Conservation (phyloP, 176 grass and related monocot genomes). For the Elymus sibiricus region DNA sequence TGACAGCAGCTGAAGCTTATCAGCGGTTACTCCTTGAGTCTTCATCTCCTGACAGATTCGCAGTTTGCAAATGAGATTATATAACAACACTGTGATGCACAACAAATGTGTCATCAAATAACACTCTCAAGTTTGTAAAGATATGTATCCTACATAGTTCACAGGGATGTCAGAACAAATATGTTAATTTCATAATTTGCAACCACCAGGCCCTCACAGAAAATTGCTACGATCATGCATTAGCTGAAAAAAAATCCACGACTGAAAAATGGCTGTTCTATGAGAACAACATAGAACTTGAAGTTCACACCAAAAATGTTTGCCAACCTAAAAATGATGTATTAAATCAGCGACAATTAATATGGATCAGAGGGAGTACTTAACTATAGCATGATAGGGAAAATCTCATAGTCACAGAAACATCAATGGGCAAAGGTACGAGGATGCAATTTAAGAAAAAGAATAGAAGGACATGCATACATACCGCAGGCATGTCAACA, state of each 20-base stretch:
- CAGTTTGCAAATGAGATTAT: slow-evolving; percentile 24
- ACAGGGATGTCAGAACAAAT: not conserved
- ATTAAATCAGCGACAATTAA: too few species aligned
- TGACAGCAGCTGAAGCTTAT: slow-evolving; percentile 68
- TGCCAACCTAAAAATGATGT: slow-evolving; percentile 5
- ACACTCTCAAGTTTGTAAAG: not conserved
- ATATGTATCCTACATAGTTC: not conserved
- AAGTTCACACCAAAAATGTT: not conserved
- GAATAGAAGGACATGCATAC: slow-evolving; percentile 26
- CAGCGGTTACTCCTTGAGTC: slow-evolving; percentile 47
- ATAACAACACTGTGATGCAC: not conserved
- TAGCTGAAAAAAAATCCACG: not conserved
- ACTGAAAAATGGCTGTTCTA: not conserved
- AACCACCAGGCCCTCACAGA: slow-evolving; percentile 12
- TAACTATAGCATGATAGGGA: slow-evolving; percentile 4
- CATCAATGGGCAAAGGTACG: not conserved
- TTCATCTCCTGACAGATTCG: slow-evolving; percentile 65
- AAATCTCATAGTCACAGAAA: not conserved
- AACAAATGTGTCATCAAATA: slow-evolving; percentile 6
- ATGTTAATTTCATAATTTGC: not conserved
- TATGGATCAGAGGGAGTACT: not conserved
- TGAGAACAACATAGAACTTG: slow-evolving; percentile 3
- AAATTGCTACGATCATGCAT: not conserved
- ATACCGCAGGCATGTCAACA: slow-evolving; percentile 87
- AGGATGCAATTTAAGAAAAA: slow-evolving; percentile 10